Evolutionary conservation across 352 stramenopile species (phyloP).

Genomic region (Globisporangium yorkense): DNA sequence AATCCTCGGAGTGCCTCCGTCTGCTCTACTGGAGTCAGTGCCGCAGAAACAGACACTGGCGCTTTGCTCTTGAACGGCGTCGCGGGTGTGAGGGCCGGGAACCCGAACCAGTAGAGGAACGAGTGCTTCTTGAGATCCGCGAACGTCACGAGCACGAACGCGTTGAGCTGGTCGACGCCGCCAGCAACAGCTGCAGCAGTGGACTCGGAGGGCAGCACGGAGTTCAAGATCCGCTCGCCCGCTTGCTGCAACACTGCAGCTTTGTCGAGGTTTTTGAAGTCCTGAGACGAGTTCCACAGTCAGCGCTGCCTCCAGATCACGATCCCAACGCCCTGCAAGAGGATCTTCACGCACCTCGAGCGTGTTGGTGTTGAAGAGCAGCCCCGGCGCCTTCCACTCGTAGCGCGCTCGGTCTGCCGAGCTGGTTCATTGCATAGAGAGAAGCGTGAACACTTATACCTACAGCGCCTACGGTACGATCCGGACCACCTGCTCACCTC

Average conservation of each 20-base stretch:
- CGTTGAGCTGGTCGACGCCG: conserved; percentile 56
- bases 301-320: not conserved
- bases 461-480: not conserved
- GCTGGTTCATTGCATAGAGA: conserved; percentile 4
- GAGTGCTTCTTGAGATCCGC: conserved; percentile 92
- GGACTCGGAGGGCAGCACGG: conserved; percentile 14
- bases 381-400: conserved; percentile 67
- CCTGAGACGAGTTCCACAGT: conserved; percentile 17
- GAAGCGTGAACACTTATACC: not conserved
- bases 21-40: conserved; percentile 37
- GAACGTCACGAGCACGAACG: conserved; percentile 89
- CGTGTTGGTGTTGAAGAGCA: conserved; percentile 84
- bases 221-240: conserved; percentile 30
- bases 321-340: not conserved
- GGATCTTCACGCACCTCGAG: conserved; percentile 46
- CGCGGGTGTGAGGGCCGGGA: conserved; percentile 67
- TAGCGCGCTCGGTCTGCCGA: conserved; percentile 52
- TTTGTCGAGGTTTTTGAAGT: conserved; percentile 87
- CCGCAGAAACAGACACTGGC: conserved; percentile 19
- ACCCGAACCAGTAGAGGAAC: conserved; percentile 94
- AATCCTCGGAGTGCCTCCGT: conserved; percentile 30
- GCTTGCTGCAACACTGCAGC: conserved; percentile 43
- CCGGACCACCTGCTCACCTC: not conserved
- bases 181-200: not conserved
- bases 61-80: conserved; percentile 27